Evolutionary conservation across 2,329 filamentous ascomycete species (phyloP), one percentile per base, ranked within the genome.

Genomic region (Botrytis elliptica): DNA sequence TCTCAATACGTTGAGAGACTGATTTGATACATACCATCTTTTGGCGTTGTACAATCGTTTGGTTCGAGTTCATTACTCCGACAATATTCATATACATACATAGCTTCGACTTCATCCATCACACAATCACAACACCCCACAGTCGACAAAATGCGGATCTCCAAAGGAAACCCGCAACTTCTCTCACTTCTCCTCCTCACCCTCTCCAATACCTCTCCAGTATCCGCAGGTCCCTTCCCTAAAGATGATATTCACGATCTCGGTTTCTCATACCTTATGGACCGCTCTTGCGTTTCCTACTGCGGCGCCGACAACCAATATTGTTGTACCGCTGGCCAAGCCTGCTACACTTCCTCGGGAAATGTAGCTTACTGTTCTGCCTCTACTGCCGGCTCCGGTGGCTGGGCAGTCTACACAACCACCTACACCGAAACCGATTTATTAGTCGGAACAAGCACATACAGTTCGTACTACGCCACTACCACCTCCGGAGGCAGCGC

Each of bases 361-460:
- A 84, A 85, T 77, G 82, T 87, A 59, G 88, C 88, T 44, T 85
- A 84, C 70, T 90, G 88, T 77, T 79, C 83, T 55, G 72, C 77
- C 12, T 75, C 67, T 81, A 40, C 16, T 36, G 33, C 18, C 9
- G 80, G 49, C 57, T 70, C 36, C 78, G 74, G 72, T 38, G 78
- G 77, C 64, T 80, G 78, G 74, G 75, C 70, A 46, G 78, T 80
- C 64, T 82, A 79, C 72, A 81, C 80, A 6, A 81, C 80, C 14
- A 91, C 89, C 7, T 90, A 87, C 87, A 90, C 88, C 40, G 84
- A 87, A 82, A 90, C 88, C 62, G 83, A 84, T 76, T 72, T 80
- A 3, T 42, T 77, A 5, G 89, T 88, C 2, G 88, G 84, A 80
- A 91, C 89, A 73, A 89, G 86, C 80, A 90, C 72, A 42, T 62